Evolutionary conservation across 139 green algal species (phyloP).

Genomic region (Coelastrella sp.): DNA sequence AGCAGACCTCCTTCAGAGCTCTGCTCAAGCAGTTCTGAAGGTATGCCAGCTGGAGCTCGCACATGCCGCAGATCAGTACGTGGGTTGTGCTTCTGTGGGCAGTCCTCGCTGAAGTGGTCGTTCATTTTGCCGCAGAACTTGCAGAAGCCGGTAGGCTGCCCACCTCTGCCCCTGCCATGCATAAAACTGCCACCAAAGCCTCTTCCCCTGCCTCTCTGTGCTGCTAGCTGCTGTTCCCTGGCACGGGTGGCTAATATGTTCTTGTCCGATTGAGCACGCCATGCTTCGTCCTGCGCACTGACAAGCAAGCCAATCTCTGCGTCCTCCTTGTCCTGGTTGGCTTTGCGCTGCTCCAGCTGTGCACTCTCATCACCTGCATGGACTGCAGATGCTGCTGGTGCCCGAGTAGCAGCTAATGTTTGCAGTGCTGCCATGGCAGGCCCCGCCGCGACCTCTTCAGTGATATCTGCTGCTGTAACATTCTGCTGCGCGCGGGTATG

Average conservation of each 20-base stretch:
- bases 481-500: background rate
- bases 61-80: slow-evolving; percentile 50
- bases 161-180: slow-evolving; percentile 33
- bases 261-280: slow-evolving; percentile 35
- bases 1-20: slow-evolving; percentile 71
- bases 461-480: slow-evolving; percentile 6
- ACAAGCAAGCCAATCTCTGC: slow-evolving; percentile 23
- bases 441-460: slow-evolving; percentile 7
- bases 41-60: slow-evolving; percentile 73
- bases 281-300: slow-evolving; percentile 47
- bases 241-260: slow-evolving; percentile 33
- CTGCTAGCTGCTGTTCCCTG: slow-evolving; percentile 29
- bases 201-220: slow-evolving; percentile 44
- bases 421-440: slow-evolving; percentile 33
- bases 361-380: slow-evolving; percentile 50
- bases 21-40: slow-evolving; percentile 63
- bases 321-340: slow-evolving; percentile 9
- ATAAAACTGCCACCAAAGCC: slow-evolving; percentile 42
- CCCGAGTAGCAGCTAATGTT: background rate
- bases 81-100: slow-evolving; percentile 70
- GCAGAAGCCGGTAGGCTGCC: background rate
- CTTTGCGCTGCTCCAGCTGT: slow-evolving; percentile 27
- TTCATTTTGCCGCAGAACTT: slow-evolving; percentile 64
- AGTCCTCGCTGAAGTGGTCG: slow-evolving; percentile 77
- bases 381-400: background rate